Percentiles rank a stretch among this genome's conserved stretches.
Conservation (phyloP, 2,329 filamentous ascomycete genomes). For the Dactylellina sp. region DNA sequence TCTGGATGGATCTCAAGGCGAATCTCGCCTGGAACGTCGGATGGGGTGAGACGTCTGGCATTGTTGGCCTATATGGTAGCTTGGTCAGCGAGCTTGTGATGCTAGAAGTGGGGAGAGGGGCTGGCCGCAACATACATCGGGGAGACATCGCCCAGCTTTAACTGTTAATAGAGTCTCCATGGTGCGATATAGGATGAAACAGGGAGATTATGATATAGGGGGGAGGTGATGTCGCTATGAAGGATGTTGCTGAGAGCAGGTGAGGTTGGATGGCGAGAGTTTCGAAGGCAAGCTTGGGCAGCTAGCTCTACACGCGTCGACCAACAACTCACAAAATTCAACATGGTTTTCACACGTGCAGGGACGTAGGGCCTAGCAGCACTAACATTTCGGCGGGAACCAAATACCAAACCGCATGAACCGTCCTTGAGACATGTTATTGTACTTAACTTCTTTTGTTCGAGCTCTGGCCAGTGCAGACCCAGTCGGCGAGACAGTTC, state of each 20-base stretch:
- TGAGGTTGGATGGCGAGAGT: conserved; percentile 31
- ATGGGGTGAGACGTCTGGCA: conserved; percentile 58
- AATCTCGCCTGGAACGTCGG: conserved; percentile 59
- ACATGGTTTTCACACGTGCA: conserved; percentile 4
- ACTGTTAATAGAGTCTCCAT: conserved; percentile 51
- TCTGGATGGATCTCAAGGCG: conserved; percentile 30
- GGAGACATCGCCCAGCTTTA: conserved; percentile 60
- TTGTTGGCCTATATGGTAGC: conserved; percentile 42
- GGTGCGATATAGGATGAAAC: not conserved
- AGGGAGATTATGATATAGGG: not conserved
- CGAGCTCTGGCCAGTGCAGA: conserved; percentile 11
- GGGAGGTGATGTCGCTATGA: conserved; percentile 3
- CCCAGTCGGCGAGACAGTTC: conserved; percentile 2
- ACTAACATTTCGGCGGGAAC: not conserved
- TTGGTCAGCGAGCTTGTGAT: conserved; percentile 23
- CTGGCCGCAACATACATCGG: conserved; percentile 51
- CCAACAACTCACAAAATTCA: conserved; percentile 56
- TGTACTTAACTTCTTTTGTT: not conserved
- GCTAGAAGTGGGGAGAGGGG: not conserved
- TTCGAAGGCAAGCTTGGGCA: conserved; percentile 9
- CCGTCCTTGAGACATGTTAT: conserved; percentile 5
- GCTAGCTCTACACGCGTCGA: conserved; percentile 36
- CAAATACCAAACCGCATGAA: not conserved
- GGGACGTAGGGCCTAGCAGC: too few species aligned
- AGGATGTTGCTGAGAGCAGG: conserved; percentile 4